Conservation (phyloP, 1,284 basidiomycete species). For the Cryptococcus neoformans region DNA sequence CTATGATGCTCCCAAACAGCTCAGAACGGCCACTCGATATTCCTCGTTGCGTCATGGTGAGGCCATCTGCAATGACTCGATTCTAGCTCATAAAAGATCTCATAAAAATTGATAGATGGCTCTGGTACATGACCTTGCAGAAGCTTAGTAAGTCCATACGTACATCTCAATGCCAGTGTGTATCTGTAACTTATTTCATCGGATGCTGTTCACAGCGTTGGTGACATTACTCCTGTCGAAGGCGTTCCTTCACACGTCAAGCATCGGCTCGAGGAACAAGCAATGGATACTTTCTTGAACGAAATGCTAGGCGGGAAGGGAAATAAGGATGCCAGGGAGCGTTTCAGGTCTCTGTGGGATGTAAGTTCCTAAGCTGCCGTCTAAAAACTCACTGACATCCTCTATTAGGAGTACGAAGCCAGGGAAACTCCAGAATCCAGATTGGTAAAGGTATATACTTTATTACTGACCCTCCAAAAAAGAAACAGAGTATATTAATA, state of each 20-base stretch:
- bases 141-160: conserved; percentile 62
- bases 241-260: conserved; percentile 81
- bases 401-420: conserved; percentile 80
- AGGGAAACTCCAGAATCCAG: conserved; percentile 74
- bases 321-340: conserved; percentile 63
- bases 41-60: conserved; percentile 55
- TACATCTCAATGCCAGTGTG: no score
- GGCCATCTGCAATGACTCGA: conserved; percentile 2
- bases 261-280: conserved; percentile 62
- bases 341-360: conserved; percentile 76
- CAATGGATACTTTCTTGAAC: conserved; percentile 85
- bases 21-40: conserved; percentile 62
- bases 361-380: conserved; percentile 47
- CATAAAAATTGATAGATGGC: conserved; percentile 64
- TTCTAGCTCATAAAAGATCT: no score
- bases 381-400: conserved; percentile 39
- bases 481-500: neutral
- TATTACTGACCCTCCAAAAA: no score
- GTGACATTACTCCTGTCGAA: conserved; percentile 90
- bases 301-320: conserved; percentile 77
- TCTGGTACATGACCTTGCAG: conserved; percentile 91
- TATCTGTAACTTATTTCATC: neutral
- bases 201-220: conserved; percentile 56
- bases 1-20: conserved; percentile 71
- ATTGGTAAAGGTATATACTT: conserved; percentile 77